These are phyloP conservation scores for Ogataea trehalophila DNA, from an alignment of 805 yeast genomes.

Conservation along the genomic window DNA sequence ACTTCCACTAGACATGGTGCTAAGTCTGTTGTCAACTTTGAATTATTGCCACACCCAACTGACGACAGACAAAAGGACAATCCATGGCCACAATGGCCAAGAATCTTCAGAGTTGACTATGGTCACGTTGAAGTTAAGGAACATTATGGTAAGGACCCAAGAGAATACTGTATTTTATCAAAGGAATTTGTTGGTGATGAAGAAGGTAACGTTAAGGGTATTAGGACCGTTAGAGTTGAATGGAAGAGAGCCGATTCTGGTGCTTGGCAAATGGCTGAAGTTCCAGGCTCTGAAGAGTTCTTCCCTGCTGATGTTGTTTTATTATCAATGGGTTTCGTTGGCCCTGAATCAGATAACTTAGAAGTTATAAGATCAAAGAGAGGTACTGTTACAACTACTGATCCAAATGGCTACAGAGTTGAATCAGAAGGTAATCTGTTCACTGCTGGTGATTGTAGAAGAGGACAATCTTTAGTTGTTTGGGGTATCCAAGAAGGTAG, in stretches of 20 bases:
- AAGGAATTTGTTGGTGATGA: conserved; percentile 95
- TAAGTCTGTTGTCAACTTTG: conserved; percentile 88
- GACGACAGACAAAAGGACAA: conserved; percentile 82
- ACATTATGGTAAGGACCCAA: conserved; percentile 95
- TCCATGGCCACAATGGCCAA: conserved; percentile 99
- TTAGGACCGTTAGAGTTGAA: conserved; percentile 94
- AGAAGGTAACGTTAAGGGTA: conserved; percentile 91
- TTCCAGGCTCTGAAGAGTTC: conserved; percentile 89
- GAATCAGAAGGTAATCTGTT: conserved; percentile 61
- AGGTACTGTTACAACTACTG: conserved; percentile 73
- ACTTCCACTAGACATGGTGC: conserved; percentile 98
- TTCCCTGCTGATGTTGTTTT: conserved; percentile 94
- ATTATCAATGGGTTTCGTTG: conserved; percentile 95
- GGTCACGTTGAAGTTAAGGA: conserved; percentile 95
- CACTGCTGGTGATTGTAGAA: conserved; percentile 98
- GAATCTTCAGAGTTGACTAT: conserved; percentile 94
- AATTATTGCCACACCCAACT: conserved; percentile 90
- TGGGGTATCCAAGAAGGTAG: conserved; percentile 99
- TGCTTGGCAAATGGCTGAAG: conserved; percentile 98
- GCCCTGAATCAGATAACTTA: conserved; percentile 84
- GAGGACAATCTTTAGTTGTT: conserved; percentile 96
- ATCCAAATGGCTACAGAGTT: conserved; percentile 63
- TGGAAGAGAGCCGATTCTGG: conserved; percentile 96
- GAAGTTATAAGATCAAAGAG: conserved; percentile 67
- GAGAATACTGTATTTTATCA: conserved; percentile 92